Conservation (phyloP, 225 moss, liverwort and hornwort genomes). For the Neckera pumila region DNA sequence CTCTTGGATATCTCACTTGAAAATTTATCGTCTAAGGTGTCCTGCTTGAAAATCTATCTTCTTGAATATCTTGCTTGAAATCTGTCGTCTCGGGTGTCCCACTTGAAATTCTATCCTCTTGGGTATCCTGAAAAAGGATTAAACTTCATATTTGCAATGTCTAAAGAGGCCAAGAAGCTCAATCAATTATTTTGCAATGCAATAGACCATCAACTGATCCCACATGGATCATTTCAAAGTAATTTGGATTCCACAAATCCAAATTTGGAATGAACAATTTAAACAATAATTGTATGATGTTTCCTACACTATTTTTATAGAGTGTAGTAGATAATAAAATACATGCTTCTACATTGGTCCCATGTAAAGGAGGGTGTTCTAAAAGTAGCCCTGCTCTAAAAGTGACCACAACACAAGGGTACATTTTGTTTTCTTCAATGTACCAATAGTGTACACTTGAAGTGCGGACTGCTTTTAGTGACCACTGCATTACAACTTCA, state of each 20-base stretch:
- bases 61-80: fast-evolving
- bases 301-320: fast-evolving
- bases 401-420: no score
- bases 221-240: background rate
- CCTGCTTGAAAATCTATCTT: background rate
- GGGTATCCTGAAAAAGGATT: background rate
- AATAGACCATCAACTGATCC: background rate
- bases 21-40: fast-evolving
- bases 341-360: no score
- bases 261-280: background rate
- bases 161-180: background rate
- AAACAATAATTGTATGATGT: no score
- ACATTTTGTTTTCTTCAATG: no score
- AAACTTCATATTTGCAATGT: background rate
- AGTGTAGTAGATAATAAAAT: background rate
- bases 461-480: fast-evolving
- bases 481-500: background rate
- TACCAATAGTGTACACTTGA: background rate
- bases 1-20: fast-evolving
- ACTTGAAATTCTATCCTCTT: background rate
- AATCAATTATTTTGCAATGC: background rate
- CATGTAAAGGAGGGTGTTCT: no score
- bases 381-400: no score
- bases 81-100: background rate
- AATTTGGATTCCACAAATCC: fast-evolving